Evolutionary conservation across 2,329 filamentous ascomycete species (phyloP).

Genomic region (Bipolaris victoriae): DNA sequence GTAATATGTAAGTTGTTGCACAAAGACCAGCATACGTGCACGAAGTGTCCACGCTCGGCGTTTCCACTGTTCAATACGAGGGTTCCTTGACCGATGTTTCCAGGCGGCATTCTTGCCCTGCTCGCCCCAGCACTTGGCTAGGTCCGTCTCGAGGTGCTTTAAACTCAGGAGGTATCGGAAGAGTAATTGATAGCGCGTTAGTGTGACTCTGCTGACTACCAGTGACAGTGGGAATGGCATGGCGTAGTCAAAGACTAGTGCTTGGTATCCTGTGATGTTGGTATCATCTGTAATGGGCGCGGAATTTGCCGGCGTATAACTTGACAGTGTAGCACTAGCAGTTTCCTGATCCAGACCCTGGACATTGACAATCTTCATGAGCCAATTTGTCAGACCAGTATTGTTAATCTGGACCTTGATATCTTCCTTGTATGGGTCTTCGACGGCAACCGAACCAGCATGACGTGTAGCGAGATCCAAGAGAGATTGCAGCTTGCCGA

Average conservation of each 20-base stretch:
- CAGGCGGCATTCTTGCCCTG: slow-evolving; percentile 82
- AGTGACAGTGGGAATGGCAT: slow-evolving; percentile 95
- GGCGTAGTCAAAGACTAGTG: slow-evolving; percentile 89
- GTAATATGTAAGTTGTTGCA: slow-evolving; percentile 95
- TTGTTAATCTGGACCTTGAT: slow-evolving; percentile 98
- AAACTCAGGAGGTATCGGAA: slow-evolving; percentile 93
- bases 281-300: slow-evolving; percentile 72
- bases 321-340: slow-evolving; percentile 66
- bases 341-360: slow-evolving; percentile 89
- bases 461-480: slow-evolving; percentile 97
- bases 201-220: slow-evolving; percentile 92
- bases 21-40: slow-evolving; percentile 94
- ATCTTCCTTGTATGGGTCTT: slow-evolving; percentile 98
- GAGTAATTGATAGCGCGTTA: slow-evolving; percentile 95
- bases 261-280: slow-evolving; percentile 87
- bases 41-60: slow-evolving; percentile 88
- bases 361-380: slow-evolving; percentile 96
- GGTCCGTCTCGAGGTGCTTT: slow-evolving; percentile 84
- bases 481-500: slow-evolving; percentile 89
- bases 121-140: slow-evolving; percentile 87
- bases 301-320: slow-evolving; percentile 71
- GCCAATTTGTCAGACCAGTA: slow-evolving; percentile 85
- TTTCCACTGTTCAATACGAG: slow-evolving; percentile 87
- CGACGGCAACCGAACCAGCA: slow-evolving; percentile 88
- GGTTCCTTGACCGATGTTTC: slow-evolving; percentile 77